Evolutionary conservation across 2,329 filamentous ascomycete species (phyloP), one percentile per base, ranked within the genome.

Genomic region (Helminthosporium solani): DNA sequence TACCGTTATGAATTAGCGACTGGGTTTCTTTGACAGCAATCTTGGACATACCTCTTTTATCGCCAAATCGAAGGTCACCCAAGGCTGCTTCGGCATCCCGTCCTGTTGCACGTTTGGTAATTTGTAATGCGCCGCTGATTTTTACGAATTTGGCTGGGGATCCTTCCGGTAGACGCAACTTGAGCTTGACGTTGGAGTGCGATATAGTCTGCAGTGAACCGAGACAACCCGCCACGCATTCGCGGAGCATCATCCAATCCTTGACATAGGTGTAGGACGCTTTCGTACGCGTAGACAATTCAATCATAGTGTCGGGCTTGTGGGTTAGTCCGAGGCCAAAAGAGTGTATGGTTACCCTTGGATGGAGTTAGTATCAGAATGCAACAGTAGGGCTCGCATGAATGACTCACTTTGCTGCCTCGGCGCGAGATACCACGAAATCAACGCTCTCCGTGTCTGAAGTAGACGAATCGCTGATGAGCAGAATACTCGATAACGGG

Each of bases 201-300:
- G 94, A 97, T 21, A 90, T 86, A 2, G 89, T 90, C 70, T 99
- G 94, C 66, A 97, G 81, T 12, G 90, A 85, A 37, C 94, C 94
- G 21, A 99, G 76, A 63, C 92, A 97, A 34, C 94, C 94, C 19
- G 91, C 94, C 35, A 96, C 80, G 68, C 94, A 97, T 70, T 99
- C 94, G 21, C 94, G 86, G 28, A 99, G 80, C 92, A 97, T 99
- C 92, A 97, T 97, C 94, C 94, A 99, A 70, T 99, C 94, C 73
- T 97, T 99, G 58, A 99, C 91, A 63, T 97, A 99, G 1, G 90
- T 95, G 66, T 97, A 99, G 1, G 90, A 95, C 3, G 91, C 94
- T 74, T 97, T 99, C 3, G 94, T 99, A 50, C 90, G 82, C 6
- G 88, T 94, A 0, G 94, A 97, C 11, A 99, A 77, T 72, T 97